Percentiles rank a stretch among this genome's conserved stretches.
Evolutionary conservation across 1,284 basidiomycete species (phyloP).

Genomic region (Tranzscheliella williamsii): DNA sequence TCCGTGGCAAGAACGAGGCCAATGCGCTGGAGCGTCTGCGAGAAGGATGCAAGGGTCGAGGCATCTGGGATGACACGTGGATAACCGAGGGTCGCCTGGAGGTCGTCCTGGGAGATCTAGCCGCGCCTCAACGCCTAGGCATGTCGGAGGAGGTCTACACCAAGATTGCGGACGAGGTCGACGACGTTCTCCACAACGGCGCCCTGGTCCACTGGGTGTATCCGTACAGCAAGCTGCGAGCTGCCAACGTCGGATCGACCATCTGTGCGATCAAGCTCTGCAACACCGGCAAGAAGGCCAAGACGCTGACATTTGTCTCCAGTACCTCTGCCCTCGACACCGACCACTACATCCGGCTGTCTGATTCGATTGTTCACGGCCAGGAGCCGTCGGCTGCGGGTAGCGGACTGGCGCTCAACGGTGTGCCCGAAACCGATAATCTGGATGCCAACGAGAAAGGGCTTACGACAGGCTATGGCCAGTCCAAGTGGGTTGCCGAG

Average conservation of each 20-base stretch:
- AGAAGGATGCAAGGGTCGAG: slow-evolving; percentile 78
- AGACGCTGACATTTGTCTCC: slow-evolving; percentile 86
- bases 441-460: slow-evolving; percentile 80
- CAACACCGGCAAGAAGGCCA: slow-evolving; percentile 67
- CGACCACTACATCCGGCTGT: slow-evolving; percentile 83
- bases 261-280: slow-evolving; percentile 81
- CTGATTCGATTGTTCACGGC: slow-evolving; percentile 66
- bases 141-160: slow-evolving; percentile 72
- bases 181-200: slow-evolving; percentile 91
- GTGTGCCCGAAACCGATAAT: slow-evolving; percentile 84
- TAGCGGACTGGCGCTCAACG: slow-evolving; percentile 61
- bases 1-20: slow-evolving; percentile 73
- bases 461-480: slow-evolving; percentile 91
- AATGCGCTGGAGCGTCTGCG: slow-evolving; percentile 74
- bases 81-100: slow-evolving; percentile 72
- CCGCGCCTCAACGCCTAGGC: slow-evolving; percentile 73
- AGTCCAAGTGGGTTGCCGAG: slow-evolving; percentile 98
- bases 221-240: slow-evolving; percentile 89
- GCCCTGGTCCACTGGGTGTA: slow-evolving; percentile 99
- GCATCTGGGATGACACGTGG: slow-evolving; percentile 94
- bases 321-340: slow-evolving; percentile 92
- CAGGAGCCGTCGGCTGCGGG: slow-evolving; percentile 13
- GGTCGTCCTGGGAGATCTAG: slow-evolving; percentile 86
- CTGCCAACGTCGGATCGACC: slow-evolving; percentile 88
- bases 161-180: slow-evolving; percentile 73